phyloP scores from a whole-genome alignment of 306 rosid species.

The Glycine soja region DNA sequence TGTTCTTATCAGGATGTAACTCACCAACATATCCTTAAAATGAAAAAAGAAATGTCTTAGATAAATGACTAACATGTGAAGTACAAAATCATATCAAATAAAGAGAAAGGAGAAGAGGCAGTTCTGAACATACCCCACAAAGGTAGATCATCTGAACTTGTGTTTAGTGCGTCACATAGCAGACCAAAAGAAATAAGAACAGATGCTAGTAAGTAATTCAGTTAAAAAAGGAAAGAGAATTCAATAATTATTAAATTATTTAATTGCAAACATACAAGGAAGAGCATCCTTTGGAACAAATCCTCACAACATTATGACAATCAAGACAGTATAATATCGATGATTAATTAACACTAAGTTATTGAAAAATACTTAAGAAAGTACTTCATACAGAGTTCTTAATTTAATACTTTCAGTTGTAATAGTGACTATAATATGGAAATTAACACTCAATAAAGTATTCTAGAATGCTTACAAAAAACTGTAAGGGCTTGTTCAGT shows the following conservation, averaged over 20 bases:
- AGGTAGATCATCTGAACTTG: constrained; percentile 94
- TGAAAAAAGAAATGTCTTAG: constrained; percentile 17
- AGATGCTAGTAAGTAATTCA: constrained; percentile 47
- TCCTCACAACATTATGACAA: constrained; percentile 26
- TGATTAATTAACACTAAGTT: constrained; percentile 3
- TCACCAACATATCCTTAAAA: constrained; percentile 93
- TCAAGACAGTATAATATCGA: constrained; percentile 28
- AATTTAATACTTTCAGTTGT: constrained; percentile 6
- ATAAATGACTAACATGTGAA: constrained; percentile 39
- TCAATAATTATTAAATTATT: neutral
- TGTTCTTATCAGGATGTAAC: constrained; percentile 79
- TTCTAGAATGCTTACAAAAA: constrained; percentile 19
- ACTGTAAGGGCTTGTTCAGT: neutral
- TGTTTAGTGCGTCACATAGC: constrained; percentile 46
- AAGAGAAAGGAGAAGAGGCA: constrained; percentile 35
- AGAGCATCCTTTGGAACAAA: constrained; percentile 37
- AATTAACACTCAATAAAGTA: constrained; percentile 11
- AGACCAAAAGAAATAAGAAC: constrained; percentile 47
- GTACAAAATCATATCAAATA: constrained; percentile 30
- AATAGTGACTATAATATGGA: constrained; percentile 8
- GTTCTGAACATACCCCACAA: constrained; percentile 79
- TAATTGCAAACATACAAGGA: constrained; percentile 5
- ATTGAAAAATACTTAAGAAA: constrained; percentile 25
- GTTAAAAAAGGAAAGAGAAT: constrained; percentile 36
- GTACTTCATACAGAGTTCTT: constrained; percentile 12